Evolutionary conservation across 2,329 filamentous ascomycete genomes (phyloP), one percentile per base, ranked within the genome.

Genomic region (Cytospora piceicola): DNA sequence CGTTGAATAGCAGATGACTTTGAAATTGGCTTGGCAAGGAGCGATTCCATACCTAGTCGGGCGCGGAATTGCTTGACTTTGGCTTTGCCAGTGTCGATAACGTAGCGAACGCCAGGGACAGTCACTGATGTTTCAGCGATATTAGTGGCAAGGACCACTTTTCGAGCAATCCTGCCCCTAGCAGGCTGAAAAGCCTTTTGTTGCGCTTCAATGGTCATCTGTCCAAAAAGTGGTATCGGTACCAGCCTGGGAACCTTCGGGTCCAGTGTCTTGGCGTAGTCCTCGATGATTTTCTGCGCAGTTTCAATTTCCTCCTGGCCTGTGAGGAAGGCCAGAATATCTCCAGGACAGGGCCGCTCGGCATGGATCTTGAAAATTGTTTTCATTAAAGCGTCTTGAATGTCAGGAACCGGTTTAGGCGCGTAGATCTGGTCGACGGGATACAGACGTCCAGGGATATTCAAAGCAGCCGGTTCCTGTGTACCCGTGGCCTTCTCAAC

Each of bases 51-150:
- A 6, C 93, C 94, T 0, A 98, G 83, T 0, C 89, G 85, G 20
- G 90, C 87, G 17, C 94, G 90, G 75, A 93, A 99, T 70, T 96
- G 91, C 78, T 97, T 97, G 69, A 96, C 86, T 75, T 99, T 99
- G 11, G 91, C 92, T 73, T 97, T 97, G 55, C 95, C 95, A 63
- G 91, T 91, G 74, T 99, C 95, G 24, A 99, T 85, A 12, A 99
- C 94, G 71, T 91, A 95, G 5, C 92, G 88, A 8, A 99, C 93
- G 2, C 95, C 95, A 0, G 94, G 91, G 0, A 99, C 94, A 0
- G 95, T 99, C 66, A 99, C 91, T 1, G 95, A 98, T 0, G 95
- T 98, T 76, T 99, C 95, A n/a, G 95, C 95, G 72, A 99, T 98
- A 73, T 99, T 99, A 17, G 95, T 99, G 0, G 94, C 90, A 0